phyloP scores from a whole-genome alignment of 192 early-diverging fungal genomes.

The Coemansia sp. region DNA sequence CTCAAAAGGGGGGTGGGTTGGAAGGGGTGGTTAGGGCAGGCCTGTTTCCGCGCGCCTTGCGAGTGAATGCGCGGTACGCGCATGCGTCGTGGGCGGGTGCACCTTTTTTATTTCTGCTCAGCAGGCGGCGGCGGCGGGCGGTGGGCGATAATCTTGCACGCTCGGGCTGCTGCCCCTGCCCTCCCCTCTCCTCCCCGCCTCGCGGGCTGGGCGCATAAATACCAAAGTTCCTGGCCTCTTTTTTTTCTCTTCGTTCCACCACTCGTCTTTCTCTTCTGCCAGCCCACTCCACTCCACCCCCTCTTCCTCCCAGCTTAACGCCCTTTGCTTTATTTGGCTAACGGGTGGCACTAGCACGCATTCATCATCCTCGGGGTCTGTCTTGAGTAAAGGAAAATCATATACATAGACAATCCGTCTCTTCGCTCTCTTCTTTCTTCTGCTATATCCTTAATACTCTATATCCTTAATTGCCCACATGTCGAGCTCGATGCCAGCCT shows the following conservation, averaged over 20 bases:
- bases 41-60: conserved; percentile 24
- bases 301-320: conserved; percentile 2
- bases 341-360: background rate
- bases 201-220: conserved; percentile 38
- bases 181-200: conserved; percentile 29
- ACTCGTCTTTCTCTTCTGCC: conserved; percentile 7
- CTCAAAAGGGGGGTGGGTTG: conserved; percentile 10
- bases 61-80: conserved; percentile 26
- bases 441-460: background rate
- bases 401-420: background rate
- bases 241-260: background rate
- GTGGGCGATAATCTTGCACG: conserved; percentile 53
- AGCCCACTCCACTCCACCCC: conserved; percentile 7
- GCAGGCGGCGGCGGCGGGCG: background rate
- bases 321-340: conserved; percentile 5
- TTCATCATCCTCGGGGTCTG: background rate
- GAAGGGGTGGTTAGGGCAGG: conserved; percentile 18
- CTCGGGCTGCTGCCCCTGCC: conserved; percentile 47
- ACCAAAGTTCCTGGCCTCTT: conserved; percentile 42
- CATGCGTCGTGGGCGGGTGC: conserved; percentile 15
- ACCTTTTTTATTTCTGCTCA: conserved; percentile 10
- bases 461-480: conserved; percentile 23
- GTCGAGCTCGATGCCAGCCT: conserved; percentile 31
- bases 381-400: background rate
- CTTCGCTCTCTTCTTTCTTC: background rate